Conservation (phyloP, 352 stramenopile species). For the Globisporangium polare region DNA sequence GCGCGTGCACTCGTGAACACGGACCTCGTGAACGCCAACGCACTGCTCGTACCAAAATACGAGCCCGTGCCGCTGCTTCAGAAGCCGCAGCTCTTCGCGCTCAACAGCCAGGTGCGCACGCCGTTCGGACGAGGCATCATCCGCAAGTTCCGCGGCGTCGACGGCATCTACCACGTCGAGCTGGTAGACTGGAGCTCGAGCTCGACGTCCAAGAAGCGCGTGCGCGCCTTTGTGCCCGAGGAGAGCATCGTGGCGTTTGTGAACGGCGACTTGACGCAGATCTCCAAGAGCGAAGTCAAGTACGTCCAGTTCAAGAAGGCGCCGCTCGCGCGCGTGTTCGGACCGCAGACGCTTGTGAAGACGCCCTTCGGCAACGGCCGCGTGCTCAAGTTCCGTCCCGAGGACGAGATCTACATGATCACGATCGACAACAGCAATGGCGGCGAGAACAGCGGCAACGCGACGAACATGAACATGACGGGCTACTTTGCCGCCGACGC, state of each 20-base stretch:
- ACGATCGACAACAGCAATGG: conserved; percentile 28
- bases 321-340: conserved; percentile 35
- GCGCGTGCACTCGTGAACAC: conserved; percentile 61
- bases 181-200: conserved; percentile 53
- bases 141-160: conserved; percentile 58
- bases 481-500: conserved; percentile 48
- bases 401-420: conserved; percentile 74
- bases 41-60: conserved; percentile 37
- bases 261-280: conserved; percentile 27
- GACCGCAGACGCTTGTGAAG: conserved; percentile 52
- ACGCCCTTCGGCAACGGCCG: conserved; percentile 76
- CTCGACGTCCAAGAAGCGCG: conserved; percentile 32
- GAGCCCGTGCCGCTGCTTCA: conserved; percentile 30
- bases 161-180: conserved; percentile 84
- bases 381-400: conserved; percentile 52
- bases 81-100: conserved; percentile 59
- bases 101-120: conserved; percentile 58
- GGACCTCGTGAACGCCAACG: conserved; percentile 62
- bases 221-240: conserved; percentile 52
- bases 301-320: conserved; percentile 58
- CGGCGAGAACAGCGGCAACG: conserved; percentile 17
- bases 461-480: conserved; percentile 32
- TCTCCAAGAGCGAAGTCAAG: conserved; percentile 41
- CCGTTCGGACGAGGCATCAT: conserved; percentile 65
- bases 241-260: conserved; percentile 46